These are phyloP conservation scores for Coemansia sp. DNA, from an alignment of 192 early-diverging fungal species.

Conservation along the genomic window DNA sequence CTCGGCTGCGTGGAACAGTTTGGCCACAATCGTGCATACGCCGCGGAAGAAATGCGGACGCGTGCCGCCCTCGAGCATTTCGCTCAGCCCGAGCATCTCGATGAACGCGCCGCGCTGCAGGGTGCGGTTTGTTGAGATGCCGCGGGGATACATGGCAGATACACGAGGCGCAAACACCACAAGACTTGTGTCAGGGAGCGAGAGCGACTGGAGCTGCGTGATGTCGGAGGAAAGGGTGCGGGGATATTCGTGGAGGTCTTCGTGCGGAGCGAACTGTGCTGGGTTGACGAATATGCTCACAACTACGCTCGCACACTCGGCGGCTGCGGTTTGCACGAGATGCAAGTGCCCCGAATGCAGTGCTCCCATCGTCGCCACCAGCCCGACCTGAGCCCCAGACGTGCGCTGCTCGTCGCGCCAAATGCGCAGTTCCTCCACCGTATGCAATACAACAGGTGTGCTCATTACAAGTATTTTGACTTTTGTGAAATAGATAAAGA, in stretches of 20 bases:
- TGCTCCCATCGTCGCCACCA: constrained; percentile 99
- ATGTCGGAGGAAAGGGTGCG: constrained; percentile 79
- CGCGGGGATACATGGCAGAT: constrained; percentile 89
- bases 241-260: constrained; percentile 90
- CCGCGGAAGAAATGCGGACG: constrained; percentile 97
- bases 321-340: constrained; percentile 60
- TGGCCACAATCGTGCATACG: constrained; percentile 91
- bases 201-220: constrained; percentile 50
- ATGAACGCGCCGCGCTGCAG: constrained; percentile 90
- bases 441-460: constrained; percentile 57
- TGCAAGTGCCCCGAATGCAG: constrained; percentile 86
- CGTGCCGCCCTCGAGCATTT: constrained; percentile 89
- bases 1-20: constrained; percentile 86
- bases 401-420: constrained; percentile 61
- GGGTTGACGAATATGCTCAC: constrained; percentile 97
- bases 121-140: constrained; percentile 74
- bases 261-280: constrained; percentile 95
- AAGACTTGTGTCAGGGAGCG: background rate
- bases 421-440: constrained; percentile 68
- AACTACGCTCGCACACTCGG: constrained; percentile 66
- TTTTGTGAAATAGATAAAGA: no score
- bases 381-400: constrained; percentile 69
- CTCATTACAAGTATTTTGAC: background rate
- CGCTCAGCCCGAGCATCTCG: constrained; percentile 81
- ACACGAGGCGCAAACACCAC: constrained; percentile 67